Evolutionary conservation across 139 green algal species (phyloP).

Genomic region (Picochlorum sp.): DNA sequence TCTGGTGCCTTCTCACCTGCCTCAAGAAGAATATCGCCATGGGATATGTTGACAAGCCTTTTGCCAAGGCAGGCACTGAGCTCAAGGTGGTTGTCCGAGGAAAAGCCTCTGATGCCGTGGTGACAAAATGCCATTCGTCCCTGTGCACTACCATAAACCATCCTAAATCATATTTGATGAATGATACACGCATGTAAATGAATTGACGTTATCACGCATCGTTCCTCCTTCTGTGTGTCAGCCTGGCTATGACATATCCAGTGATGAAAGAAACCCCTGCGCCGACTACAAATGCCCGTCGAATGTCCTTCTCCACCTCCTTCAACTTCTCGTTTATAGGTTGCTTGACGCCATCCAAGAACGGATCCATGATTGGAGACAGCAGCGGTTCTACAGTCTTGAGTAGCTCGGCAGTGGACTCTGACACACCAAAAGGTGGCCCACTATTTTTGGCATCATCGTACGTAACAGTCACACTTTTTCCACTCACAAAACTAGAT

Average conservation of each 20-base stretch:
- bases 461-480: conserved; percentile 4
- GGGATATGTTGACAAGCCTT: conserved; percentile 90
- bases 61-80: conserved; percentile 86
- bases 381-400: conserved; percentile 24
- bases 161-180: background rate
- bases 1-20: conserved; percentile 87
- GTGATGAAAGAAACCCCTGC: conserved; percentile 1
- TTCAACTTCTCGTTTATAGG: conserved; percentile 12
- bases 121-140: conserved; percentile 99
- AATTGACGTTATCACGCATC: background rate
- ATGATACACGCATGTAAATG: background rate
- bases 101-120: conserved; percentile 66
- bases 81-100: conserved; percentile 91
- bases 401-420: background rate
- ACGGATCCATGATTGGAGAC: conserved; percentile 20
- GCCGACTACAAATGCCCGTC: background rate
- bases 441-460: conserved; percentile 3
- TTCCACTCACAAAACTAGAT: conserved; percentile 4
- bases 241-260: conserved; percentile 5
- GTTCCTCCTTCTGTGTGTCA: background rate
- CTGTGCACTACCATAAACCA: conserved; percentile 69
- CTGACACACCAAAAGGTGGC: background rate
- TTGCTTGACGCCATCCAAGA: conserved; percentile 24
- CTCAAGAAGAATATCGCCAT: conserved; percentile 98
- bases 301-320: conserved; percentile 6